Evolutionary conservation across 2,329 filamentous ascomycete species (phyloP).

Genomic region (Magnaporthiopsis rhizophila): DNA sequence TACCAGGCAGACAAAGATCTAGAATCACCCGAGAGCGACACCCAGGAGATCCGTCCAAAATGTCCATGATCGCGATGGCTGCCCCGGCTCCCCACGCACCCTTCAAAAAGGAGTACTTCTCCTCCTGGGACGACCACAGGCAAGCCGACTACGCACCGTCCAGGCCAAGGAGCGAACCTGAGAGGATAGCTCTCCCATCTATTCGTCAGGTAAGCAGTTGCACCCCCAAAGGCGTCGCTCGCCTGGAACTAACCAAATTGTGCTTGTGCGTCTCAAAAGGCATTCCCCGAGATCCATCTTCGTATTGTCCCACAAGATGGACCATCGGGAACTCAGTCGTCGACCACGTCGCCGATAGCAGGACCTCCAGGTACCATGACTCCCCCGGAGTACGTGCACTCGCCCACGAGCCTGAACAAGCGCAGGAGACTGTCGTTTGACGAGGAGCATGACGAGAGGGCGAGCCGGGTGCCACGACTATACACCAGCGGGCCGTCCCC

Average conservation of each 20-base stretch:
- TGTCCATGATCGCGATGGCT: constrained; percentile 43
- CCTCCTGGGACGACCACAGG: constrained; percentile 29
- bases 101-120: constrained; percentile 28
- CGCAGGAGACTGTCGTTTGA: constrained; percentile 37
- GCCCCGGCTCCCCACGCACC: constrained; percentile 31
- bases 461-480: constrained; percentile 38
- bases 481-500: constrained; percentile 23
- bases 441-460: constrained; percentile 31
- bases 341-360: constrained; percentile 26
- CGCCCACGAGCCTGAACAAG: constrained; percentile 36
- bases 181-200: constrained; percentile 38
- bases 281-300: constrained; percentile 11
- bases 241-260: neutral
- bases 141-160: constrained; percentile 24
- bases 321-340: constrained; percentile 22
- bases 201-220: constrained; percentile 40
- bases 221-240: too few species aligned
- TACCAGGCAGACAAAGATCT: constrained; percentile 21
- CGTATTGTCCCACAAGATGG: constrained; percentile 23
- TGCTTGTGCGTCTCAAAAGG: neutral
- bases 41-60: constrained; percentile 25
- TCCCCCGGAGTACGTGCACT: constrained; percentile 41
- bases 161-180: constrained; percentile 29
- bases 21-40: constrained; percentile 19
- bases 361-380: constrained; percentile 22